Evolutionary conservation across 345 rosid species (phyloP), one percentile per base, ranked within the genome.

Genomic region (Citrus glauca): DNA sequence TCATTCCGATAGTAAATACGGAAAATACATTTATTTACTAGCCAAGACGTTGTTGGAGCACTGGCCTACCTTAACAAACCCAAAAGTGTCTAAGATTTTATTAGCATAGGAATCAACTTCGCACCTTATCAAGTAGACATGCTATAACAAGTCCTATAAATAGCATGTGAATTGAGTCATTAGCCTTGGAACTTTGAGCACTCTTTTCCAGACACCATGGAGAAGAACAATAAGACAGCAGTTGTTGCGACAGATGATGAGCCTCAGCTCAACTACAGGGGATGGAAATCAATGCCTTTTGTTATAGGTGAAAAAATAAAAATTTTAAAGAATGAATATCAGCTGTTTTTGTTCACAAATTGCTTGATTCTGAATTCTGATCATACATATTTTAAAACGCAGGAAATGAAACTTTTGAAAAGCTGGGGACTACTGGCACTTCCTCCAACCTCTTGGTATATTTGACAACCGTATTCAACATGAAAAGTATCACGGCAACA

Each of bases 351-450:
- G 2, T 17, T 53, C 22, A 17, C 22, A 53, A 53, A 53, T 16
- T 32, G 37, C 33, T 13, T 48, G 2, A n/a, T 16, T 11, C 28
- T 38, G 22, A 5, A 2, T 27, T 50, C 22, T 64, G 28, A 30
- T 45, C 50, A 45, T 16, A 1, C 22, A 3, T 17, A 32, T 71
- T 17, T 37, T 61, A 10, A 27, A 53, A 25, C 69, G 17, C 85
- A 91, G 95, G 95, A 77, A 91, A 91, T 76, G 95, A 91, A 82
- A 85, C 88, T 62, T 91, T 91, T 76, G 95, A 88, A 81, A 89
- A 86, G 84, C 80, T 91, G 60, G 95, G 95, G 38, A 88, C 91
- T n/a, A 80, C 85, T 24, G 93, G 93, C 5, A 87, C 91, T 50
- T 71, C 84, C 14, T 66, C 84, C 59, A 91, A 88, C 73, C 86